phyloP scores from a whole-genome alignment of 805 yeast genomes.

The Barnettozyma sucrosica region DNA sequence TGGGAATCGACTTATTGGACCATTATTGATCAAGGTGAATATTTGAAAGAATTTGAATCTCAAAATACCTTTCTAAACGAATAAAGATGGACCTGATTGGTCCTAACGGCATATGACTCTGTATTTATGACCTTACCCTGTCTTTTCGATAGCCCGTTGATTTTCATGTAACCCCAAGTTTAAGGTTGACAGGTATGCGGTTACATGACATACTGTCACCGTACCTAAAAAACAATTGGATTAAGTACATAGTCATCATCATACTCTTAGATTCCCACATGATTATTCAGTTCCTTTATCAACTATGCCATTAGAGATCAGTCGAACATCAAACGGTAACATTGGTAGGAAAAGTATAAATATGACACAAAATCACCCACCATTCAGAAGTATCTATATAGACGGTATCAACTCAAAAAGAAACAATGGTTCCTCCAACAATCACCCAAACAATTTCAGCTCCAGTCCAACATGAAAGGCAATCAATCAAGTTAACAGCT shows the following conservation, averaged over 20 bases:
- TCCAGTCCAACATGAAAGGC: neutral
- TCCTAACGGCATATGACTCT: neutral
- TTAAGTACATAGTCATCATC: too few species aligned
- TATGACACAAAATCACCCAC: neutral
- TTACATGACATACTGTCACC: neutral
- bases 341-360: neutral
- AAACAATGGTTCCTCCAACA: neutral
- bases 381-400: neutral
- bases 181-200: neutral
- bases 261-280: neutral
- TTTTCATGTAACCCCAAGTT: neutral
- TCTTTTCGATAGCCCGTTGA: neutral
- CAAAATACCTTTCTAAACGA: neutral
- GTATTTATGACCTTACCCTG: neutral
- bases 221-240: too few species aligned
- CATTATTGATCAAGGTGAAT: too few species aligned
- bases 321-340: neutral
- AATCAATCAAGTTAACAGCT: neutral
- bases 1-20: too few species aligned
- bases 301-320: neutral
- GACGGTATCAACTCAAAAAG: neutral
- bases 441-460: neutral
- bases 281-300: neutral
- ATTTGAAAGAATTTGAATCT: too few species aligned
- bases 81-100: neutral